Evolutionary conservation across 192 early-diverging fungal species (phyloP).

Genomic region (Haplosporangium gracile): DNA sequence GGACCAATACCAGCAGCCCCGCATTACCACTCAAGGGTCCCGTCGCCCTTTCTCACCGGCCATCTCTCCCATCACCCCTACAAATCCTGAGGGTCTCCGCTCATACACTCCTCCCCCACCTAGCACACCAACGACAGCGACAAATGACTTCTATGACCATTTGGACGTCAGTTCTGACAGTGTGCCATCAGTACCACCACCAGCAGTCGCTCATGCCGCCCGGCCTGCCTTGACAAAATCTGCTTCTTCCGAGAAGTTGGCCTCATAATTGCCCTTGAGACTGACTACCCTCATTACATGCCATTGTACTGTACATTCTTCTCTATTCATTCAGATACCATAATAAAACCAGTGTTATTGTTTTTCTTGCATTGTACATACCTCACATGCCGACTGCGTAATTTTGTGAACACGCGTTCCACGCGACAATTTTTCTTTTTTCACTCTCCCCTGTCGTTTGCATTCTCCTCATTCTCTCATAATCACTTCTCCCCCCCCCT

Average conservation of each 20-base stretch:
- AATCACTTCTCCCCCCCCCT: not conserved
- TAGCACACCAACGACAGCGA: too few species aligned
- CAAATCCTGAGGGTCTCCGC: not conserved
- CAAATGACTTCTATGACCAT: not conserved
- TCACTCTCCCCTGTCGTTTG: too few species aligned
- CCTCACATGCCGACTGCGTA: too few species aligned
- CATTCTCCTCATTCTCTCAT: too few species aligned
- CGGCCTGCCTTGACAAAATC: too few species aligned
- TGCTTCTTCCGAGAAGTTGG: too few species aligned
- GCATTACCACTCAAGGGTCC: slow-evolving; percentile 22
- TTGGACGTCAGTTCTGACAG: not conserved
- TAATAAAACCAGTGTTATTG: not conserved
- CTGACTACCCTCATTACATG: too few species aligned
- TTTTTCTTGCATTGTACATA: not conserved
- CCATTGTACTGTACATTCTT: not conserved
- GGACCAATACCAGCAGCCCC: slow-evolving; percentile 40
- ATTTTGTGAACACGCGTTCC: too few species aligned
- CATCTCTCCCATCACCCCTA: slow-evolving; percentile 1
- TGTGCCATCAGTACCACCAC: too few species aligned
- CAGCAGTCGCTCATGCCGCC: too few species aligned
- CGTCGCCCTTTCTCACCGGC: slow-evolving; percentile 6
- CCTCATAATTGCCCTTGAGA: too few species aligned
- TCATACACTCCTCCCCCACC: not conserved
- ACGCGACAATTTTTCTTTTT: too few species aligned
- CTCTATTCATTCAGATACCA: not conserved